Conservation (phyloP, 2,329 filamentous ascomycete genomes). For the Aspergillus proliferans region DNA sequence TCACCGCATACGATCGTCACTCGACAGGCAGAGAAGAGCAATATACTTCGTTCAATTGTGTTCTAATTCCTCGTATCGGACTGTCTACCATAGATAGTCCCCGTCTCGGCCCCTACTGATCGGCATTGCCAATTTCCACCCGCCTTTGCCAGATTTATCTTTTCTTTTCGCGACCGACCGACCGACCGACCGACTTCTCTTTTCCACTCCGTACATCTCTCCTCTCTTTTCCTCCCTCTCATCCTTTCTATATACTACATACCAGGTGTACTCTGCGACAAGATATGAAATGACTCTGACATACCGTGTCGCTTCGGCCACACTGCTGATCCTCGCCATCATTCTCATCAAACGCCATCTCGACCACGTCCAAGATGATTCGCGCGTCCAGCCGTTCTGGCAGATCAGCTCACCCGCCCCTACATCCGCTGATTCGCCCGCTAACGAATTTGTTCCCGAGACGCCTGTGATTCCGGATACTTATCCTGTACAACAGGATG, state of each 20-base stretch:
- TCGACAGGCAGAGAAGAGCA: background rate
- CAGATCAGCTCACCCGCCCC: slow-evolving; percentile 13
- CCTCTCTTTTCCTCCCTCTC: slow-evolving; percentile 3
- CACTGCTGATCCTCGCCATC: slow-evolving; percentile 24
- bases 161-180: slow-evolving; percentile 2
- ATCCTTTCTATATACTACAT: slow-evolving; percentile 1
- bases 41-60: too few relatives aligned
- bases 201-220: background rate
- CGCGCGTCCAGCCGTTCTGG: slow-evolving; percentile 21
- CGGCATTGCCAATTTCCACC: background rate
- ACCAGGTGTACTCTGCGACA: background rate
- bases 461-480: background rate
- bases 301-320: slow-evolving; percentile 22
- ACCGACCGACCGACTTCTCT: slow-evolving; percentile 1
- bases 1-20: background rate
- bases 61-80: background rate
- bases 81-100: background rate
- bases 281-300: slow-evolving; percentile 19
- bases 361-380: slow-evolving; percentile 11
- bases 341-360: slow-evolving; percentile 23
- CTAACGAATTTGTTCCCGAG: background rate
- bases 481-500: background rate
- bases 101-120: background rate
- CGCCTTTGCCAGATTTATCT: slow-evolving; percentile 1
- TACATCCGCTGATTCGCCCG: background rate